phyloP scores from a whole-genome alignment of 352 stramenopile genomes.

The Pythium phragmitis region DNA sequence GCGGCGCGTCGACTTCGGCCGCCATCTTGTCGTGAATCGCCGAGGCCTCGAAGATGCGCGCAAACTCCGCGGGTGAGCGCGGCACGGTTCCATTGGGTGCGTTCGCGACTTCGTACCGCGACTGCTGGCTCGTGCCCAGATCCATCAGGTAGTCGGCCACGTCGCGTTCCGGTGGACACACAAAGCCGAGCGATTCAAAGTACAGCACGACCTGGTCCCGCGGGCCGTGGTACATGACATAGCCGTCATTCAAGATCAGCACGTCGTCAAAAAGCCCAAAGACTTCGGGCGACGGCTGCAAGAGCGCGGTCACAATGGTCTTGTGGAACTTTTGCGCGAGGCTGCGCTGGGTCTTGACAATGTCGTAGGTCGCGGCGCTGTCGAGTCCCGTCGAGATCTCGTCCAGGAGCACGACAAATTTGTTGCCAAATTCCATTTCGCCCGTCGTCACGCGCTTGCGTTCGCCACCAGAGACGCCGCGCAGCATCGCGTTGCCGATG shows the following conservation, averaged over 20 bases:
- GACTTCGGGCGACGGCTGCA: conserved; percentile 27
- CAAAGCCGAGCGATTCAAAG: conserved; percentile 33
- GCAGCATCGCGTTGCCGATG: conserved; percentile 50
- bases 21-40: conserved; percentile 26
- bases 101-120: conserved; percentile 6
- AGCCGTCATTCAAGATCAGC: conserved; percentile 42
- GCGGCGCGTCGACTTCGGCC: conserved; percentile 79
- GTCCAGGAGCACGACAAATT: conserved; percentile 77
- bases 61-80: conserved; percentile 22
- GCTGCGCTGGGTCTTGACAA: conserved; percentile 57
- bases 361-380: conserved; percentile 88
- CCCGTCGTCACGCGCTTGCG: conserved; percentile 64
- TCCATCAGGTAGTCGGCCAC: conserved; percentile 34
- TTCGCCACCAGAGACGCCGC: conserved; percentile 65
- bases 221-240: conserved; percentile 47
- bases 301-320: conserved; percentile 45
- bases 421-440: conserved; percentile 79
- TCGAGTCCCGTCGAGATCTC: conserved; percentile 93
- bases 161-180: conserved; percentile 30
- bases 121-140: conserved; percentile 26
- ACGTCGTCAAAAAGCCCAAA: conserved; percentile 41
- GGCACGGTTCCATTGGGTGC: not conserved
- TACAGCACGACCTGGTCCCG: conserved; percentile 32
- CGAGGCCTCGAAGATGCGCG: conserved; percentile 23
- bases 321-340: conserved; percentile 32